These are phyloP conservation scores for Citrus glauca DNA, from an alignment of 345 rosid genomes.

Conservation along the genomic window DNA sequence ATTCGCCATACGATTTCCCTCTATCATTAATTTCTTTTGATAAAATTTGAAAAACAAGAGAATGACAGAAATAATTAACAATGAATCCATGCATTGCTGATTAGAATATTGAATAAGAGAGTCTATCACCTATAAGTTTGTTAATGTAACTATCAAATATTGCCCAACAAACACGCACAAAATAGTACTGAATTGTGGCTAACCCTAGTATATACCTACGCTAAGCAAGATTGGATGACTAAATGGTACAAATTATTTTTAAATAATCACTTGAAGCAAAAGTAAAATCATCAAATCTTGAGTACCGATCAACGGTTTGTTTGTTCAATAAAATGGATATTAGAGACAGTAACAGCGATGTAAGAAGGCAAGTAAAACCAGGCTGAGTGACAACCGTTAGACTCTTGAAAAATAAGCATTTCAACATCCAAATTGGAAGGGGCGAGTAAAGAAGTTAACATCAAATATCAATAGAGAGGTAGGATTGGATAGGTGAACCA, in stretches of 20 bases:
- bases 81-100: background rate
- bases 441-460: background rate
- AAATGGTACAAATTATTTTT: background rate
- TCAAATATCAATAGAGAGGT: background rate
- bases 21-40: too few relatives aligned
- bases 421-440: background rate
- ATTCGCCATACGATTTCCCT: too few relatives aligned
- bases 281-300: background rate
- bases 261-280: background rate
- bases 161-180: background rate
- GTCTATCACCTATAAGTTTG: background rate
- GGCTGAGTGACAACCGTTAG: background rate
- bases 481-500: conserved; percentile 45
- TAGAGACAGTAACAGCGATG: background rate
- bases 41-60: too few relatives aligned
- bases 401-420: conserved; percentile 29
- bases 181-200: background rate
- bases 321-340: background rate
- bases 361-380: background rate
- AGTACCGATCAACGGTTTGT: background rate
- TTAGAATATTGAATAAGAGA: background rate
- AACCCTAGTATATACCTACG: background rate
- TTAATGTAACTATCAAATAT: background rate
- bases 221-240: background rate
- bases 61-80: background rate